These are phyloP conservation scores for Scutellaria galericulata DNA, from an alignment of 257 asterid species.

Conservation along the genomic window DNA sequence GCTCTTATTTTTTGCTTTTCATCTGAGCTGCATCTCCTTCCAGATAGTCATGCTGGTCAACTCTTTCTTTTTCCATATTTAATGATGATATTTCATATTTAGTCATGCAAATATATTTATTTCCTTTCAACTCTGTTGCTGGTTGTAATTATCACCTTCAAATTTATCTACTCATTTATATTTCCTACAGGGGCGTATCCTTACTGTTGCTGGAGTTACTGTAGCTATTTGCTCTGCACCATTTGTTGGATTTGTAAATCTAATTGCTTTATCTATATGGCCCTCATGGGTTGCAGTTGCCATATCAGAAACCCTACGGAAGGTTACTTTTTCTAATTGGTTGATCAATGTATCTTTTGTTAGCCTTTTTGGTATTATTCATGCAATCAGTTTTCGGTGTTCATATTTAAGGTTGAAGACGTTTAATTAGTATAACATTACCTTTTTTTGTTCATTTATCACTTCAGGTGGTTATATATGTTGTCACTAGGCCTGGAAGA, in stretches of 20 bases:
- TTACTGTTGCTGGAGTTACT: constrained; percentile 85
- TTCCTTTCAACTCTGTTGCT: background rate
- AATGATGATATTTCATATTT: background rate
- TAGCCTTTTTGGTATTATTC: background rate
- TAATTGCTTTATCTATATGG: constrained; percentile 84
- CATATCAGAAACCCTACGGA: constrained; percentile 81
- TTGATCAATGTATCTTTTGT: background rate
- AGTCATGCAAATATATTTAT: background rate
- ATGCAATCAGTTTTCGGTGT: background rate
- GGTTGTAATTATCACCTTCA: background rate
- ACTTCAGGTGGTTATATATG: constrained; percentile 81
- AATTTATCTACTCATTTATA: background rate
- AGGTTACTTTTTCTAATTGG: constrained; percentile 54
- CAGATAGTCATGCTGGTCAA: constrained; percentile 4
- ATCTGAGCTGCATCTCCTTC: constrained; percentile 1
- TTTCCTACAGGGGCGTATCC: constrained; percentile 78
- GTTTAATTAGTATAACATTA: background rate
- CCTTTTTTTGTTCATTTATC: constrained; percentile 24
- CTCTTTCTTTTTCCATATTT: background rate
- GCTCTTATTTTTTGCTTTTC: background rate
- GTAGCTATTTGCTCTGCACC: constrained; percentile 84
- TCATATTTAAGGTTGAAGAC: background rate
- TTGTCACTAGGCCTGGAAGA: constrained; percentile 92
- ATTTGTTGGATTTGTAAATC: constrained; percentile 72
- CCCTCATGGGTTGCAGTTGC: constrained; percentile 97